Evolutionary conservation across 2,329 filamentous ascomycete genomes (phyloP), one percentile per base, ranked within the genome.

Genomic region (Ophiostoma fasciatum): DNA sequence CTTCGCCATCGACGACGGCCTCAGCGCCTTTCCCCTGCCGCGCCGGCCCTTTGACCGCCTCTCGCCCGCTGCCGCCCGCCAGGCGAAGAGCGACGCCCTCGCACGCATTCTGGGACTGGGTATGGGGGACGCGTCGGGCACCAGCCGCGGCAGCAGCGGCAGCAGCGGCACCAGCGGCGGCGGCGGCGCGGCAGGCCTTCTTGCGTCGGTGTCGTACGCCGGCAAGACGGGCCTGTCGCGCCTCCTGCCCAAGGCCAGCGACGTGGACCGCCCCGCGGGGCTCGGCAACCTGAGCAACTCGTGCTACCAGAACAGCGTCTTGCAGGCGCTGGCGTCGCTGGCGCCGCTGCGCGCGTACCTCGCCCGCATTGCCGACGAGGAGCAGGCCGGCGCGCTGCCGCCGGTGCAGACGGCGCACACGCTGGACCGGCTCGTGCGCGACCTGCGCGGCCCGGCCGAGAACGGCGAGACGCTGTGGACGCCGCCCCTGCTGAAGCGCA

Each of bases 271-370:
- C 22, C 80, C 64, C 33, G 67, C 63, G 2, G 90, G 90, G 0
- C 61, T 96, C 36, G 84, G 83, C 9, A 98, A 98, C 54, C 78
- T 77, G 61, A 83, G 93, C 60, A 94, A 94, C 53, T 94, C 85
- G 2, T 96, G 90, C 62, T 98, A 93, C 55, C 90, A 96, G 57
- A 98, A 98, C 56, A 94, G 87, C 52, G 78, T 94, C 15, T 73
- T 98, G 10, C 85, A 94, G 54, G 77, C 78, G 7, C 62, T 96
- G 28, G 77, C 87, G 1, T 79, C 87, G 4, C 63, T 96, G 21
- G 67, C 70, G 14, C 70, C 78, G 5, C 61, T 96, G 21, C 68
- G 71, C 19, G 60, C 60, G 3, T 90, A 84, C 49, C 66, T 93
- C 7, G 61, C 60, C 2, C 59, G 55, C 8, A 57, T 65, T 17